Conservation (phyloP, 2,329 filamentous ascomycete genomes). For the Septoria petroselini region DNA sequence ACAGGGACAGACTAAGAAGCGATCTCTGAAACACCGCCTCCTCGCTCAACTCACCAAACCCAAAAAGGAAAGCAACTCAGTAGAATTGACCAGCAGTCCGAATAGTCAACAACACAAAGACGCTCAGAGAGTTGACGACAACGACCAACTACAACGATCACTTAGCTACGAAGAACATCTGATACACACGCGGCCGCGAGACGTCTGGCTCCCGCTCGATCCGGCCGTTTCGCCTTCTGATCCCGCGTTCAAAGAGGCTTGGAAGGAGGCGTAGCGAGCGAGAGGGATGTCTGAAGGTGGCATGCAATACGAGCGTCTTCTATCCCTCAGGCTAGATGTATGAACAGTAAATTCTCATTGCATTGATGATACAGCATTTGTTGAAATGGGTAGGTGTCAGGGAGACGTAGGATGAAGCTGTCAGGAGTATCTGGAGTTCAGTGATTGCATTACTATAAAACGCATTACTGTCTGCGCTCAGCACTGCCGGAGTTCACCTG, state of each 20-base stretch:
- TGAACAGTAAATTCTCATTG: too few relatives aligned
- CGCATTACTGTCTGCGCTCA: not conserved
- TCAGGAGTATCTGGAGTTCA: not conserved
- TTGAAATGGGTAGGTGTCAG: conserved; percentile 2
- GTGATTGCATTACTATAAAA: not conserved
- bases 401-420: conserved; percentile 1
- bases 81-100: not conserved
- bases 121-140: not conserved
- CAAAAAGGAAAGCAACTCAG: too few relatives aligned
- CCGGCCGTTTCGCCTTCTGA: conserved; percentile 8
- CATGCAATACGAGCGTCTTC: too few relatives aligned
- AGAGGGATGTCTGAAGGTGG: too few relatives aligned
- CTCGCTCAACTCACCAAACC: not conserved
- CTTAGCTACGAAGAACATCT: conserved; percentile 6
- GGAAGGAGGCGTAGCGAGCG: not conserved
- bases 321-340: too few relatives aligned
- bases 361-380: too few relatives aligned
- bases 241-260: conserved; percentile 6
- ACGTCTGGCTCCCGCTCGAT: conserved; percentile 8
- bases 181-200: conserved; percentile 3
- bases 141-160: not conserved
- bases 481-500: conserved; percentile 5
- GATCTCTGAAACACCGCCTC: not conserved
- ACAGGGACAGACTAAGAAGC: too few relatives aligned
- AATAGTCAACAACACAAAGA: too few relatives aligned